A percentile compares a stretch with the other conserved stretches of the same genome.
Conservation (phyloP, 2,329 filamentous ascomycete species). For the Coniochaeta sp. region DNA sequence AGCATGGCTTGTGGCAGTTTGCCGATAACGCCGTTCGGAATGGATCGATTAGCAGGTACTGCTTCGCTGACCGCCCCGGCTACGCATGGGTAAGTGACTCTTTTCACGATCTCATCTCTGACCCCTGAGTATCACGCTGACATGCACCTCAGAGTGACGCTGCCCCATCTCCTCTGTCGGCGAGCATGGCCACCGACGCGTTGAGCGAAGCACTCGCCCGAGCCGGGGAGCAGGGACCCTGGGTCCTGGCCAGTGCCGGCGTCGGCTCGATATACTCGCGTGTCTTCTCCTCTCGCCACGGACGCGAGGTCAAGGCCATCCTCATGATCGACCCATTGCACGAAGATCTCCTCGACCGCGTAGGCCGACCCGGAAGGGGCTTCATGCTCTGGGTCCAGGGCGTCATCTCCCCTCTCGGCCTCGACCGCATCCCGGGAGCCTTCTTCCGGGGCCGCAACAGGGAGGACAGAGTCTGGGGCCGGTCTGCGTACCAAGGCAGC, state of each 20-base stretch:
- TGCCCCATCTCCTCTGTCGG: constrained; percentile 86
- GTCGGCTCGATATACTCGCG: constrained; percentile 84
- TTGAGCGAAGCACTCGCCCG: constrained; percentile 78
- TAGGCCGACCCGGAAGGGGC: constrained; percentile 62
- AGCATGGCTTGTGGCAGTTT: constrained; percentile 72
- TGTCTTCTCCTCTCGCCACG: constrained; percentile 81
- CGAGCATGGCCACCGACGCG: constrained; percentile 84
- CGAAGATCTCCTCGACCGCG: constrained; percentile 68
- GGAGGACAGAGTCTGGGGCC: constrained; percentile 79
- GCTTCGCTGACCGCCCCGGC: constrained; percentile 91
- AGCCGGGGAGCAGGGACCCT: constrained; percentile 78
- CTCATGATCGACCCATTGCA: constrained; percentile 84
- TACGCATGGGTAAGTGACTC: constrained; percentile 57
- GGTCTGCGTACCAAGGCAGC: constrained; percentile 67
- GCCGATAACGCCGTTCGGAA: constrained; percentile 69
- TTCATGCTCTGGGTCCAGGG: constrained; percentile 85
- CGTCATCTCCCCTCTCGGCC: constrained; percentile 76
- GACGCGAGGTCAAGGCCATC: constrained; percentile 65
- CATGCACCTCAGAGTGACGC: constrained; percentile 58
- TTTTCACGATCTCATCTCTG: constrained; percentile 21
- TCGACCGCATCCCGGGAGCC: constrained; percentile 73
- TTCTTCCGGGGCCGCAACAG: constrained; percentile 74
- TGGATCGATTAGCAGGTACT: constrained; percentile 80
- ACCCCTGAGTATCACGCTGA: not conserved
- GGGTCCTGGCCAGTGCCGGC: constrained; percentile 79